phyloP scores from a whole-genome alignment of 208 protist genomes.

The Crithidia expoeki region DNA sequence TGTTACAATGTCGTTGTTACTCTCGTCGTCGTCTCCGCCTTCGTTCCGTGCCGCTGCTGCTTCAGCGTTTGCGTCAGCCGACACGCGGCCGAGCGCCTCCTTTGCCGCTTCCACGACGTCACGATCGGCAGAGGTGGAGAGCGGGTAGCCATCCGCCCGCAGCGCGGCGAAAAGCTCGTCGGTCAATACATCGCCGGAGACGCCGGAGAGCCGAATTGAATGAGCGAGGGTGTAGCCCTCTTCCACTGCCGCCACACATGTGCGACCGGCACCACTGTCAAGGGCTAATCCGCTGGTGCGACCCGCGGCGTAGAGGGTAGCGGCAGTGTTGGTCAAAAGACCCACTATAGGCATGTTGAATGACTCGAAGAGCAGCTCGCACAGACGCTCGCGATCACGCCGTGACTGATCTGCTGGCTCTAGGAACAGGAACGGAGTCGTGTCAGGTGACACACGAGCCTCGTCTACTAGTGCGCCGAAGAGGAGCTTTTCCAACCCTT shows the following conservation, averaged over 20 bases:
- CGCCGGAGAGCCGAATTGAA: slow-evolving; percentile 51
- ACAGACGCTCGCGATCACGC: slow-evolving; percentile 92
- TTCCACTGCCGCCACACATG: slow-evolving; percentile 98
- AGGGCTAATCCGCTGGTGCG: slow-evolving; percentile 97
- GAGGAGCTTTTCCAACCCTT: slow-evolving; percentile 84
- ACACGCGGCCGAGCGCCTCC: slow-evolving; percentile 77
- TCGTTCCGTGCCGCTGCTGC: not conserved
- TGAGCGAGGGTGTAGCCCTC: slow-evolving; percentile 94
- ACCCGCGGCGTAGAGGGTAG: slow-evolving; percentile 98
- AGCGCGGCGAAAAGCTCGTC: slow-evolving; percentile 70
- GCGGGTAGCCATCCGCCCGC: slow-evolving; percentile 83
- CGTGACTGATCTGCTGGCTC: slow-evolving; percentile 96
- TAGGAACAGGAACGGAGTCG: slow-evolving; percentile 93
- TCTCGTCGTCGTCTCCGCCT: not conserved
- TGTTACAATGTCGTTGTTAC: slow-evolving; percentile 5
- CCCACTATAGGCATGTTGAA: slow-evolving; percentile 95
- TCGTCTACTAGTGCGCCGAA: slow-evolving; percentile 73
- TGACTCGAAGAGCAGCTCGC: slow-evolving; percentile 97
- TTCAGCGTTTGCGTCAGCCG: slow-evolving; percentile 39
- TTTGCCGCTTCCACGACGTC: slow-evolving; percentile 79
- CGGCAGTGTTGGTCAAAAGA: slow-evolving; percentile 91
- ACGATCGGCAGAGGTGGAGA: slow-evolving; percentile 83
- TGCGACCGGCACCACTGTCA: slow-evolving; percentile 99
- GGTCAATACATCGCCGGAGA: slow-evolving; percentile 87
- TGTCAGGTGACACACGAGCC: slow-evolving; percentile 63